Evolutionary conservation across 192 early-diverging fungal species (phyloP).

Genomic region (Jimgerdemannia lactiflua): DNA sequence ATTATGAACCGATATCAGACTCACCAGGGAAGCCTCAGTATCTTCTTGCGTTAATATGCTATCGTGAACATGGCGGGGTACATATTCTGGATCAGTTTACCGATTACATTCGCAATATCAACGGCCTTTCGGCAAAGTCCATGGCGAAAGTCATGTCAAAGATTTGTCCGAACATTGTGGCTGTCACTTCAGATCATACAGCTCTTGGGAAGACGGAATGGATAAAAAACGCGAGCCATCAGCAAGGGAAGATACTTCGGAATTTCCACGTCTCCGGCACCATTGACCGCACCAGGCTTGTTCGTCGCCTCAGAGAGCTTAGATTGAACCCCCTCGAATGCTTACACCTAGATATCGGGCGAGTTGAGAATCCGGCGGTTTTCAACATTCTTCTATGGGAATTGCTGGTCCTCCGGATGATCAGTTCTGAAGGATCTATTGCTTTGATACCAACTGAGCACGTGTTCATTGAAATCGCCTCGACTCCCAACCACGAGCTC

Average conservation of each 20-base stretch:
- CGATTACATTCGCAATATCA: neutral
- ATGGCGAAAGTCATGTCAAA: slow-evolving; percentile 10
- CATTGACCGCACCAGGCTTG: slow-evolving; percentile 1
- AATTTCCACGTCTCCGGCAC: slow-evolving; percentile 10
- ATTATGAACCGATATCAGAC: neutral
- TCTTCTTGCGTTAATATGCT: slow-evolving; percentile 17
- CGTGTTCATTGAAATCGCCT: slow-evolving; percentile 15
- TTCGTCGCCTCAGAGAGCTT: neutral
- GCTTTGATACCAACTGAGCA: neutral
- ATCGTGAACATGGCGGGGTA: slow-evolving; percentile 6
- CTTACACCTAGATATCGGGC: slow-evolving; percentile 8
- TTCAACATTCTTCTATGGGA: slow-evolving; percentile 14
- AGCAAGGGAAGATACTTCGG: neutral
- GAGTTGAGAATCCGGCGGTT: neutral
- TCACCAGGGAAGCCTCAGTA: neutral
- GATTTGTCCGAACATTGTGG: slow-evolving; percentile 11
- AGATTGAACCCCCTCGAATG: neutral
- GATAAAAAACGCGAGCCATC: slow-evolving; percentile 1
- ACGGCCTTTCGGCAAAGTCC: neutral
- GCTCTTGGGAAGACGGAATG: slow-evolving; percentile 17
- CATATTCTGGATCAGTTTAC: slow-evolving; percentile 20
- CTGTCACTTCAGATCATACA: slow-evolving; percentile 10
- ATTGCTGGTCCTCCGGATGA: slow-evolving; percentile 5
- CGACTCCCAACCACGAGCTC: slow-evolving; percentile 9
- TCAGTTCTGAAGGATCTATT: slow-evolving; percentile 6